phyloP scores from a whole-genome alignment of 1,284 basidiomycete species.

The Ceratobasidium sp. region DNA sequence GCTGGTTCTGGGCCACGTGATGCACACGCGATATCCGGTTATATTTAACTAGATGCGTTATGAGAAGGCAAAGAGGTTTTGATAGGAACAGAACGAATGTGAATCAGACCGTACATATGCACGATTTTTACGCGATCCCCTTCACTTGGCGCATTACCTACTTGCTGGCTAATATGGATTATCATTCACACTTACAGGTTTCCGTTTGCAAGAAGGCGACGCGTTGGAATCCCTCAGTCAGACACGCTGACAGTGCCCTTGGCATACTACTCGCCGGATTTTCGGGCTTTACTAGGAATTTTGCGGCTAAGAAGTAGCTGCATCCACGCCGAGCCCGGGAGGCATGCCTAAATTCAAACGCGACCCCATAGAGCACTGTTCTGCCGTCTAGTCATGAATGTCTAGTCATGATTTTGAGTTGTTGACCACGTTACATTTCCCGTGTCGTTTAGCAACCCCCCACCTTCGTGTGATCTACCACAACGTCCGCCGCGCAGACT shows the following conservation, averaged over 20 bases:
- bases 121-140: too few species aligned
- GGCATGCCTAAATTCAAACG: background rate
- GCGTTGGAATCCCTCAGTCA: background rate
- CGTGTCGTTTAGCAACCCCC: background rate
- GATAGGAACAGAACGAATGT: background rate
- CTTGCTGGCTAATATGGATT: background rate
- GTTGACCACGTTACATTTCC: background rate
- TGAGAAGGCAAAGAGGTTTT: background rate
- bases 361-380: background rate
- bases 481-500: background rate
- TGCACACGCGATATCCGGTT: background rate
- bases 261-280: background rate
- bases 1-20: slow-evolving; percentile 16
- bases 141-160: background rate
- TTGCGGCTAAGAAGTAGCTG: background rate
- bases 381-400: too few species aligned
- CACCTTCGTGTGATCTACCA: slow-evolving; percentile 1
- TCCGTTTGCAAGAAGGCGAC: background rate
- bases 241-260: background rate
- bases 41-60: background rate
- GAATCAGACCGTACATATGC: background rate
- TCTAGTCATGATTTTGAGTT: background rate
- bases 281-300: background rate
- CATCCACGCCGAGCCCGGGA: background rate
- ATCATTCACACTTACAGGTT: background rate